Base-by-base conservation (phyloP, 208 protist species). In the Trypanosoma theileri region DNA sequence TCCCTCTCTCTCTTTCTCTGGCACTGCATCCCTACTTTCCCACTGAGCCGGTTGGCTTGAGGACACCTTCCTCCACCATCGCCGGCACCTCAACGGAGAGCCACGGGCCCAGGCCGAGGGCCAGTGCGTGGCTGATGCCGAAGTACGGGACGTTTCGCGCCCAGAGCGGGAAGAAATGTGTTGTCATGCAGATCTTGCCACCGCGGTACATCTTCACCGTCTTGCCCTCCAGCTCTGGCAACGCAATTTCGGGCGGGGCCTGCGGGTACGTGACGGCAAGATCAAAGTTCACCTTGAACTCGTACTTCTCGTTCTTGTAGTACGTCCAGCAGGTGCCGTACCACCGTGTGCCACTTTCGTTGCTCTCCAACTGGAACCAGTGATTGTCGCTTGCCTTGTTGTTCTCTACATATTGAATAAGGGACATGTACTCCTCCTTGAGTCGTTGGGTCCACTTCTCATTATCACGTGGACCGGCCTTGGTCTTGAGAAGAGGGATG, bases 181-280 rank as follows among this genome's bases (percentile, higher is more conserved):
- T 92, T 28, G 96, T 98, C 73, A 98, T 95, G 81, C 98, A 99
- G 60, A 99, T 99, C 70, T 98, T 98, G 40, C 98, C 98, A 13
- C 98, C 98, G 41, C 97, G 84, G 80, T 99, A 99, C 98, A 99
- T 99, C 82, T 99, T 99, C 50, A 96, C 92, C 9, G 98, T 99
- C 80, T 98, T 98, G 17, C 94, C 96, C 22, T 99, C 98, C 44
- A 99, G 76, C 80, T 99, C 96, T 19, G 97, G 97, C 42, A 99
- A 79, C 13, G 82, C 89, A 19, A 99, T 82, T 68, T 99, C 98
- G n/a, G 97, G 94, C 9, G 97, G 75, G 12, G 94, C 97, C 52
- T 85, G 85, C 31, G 98, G 98, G 72, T 99, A 99, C 28, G 96
- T 96, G 7, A 98, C 96, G 16, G 98, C 97, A 45, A 99, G 92